Conservation (phyloP, 2,329 filamentous ascomycete genomes). For the Volutella citrinella region DNA sequence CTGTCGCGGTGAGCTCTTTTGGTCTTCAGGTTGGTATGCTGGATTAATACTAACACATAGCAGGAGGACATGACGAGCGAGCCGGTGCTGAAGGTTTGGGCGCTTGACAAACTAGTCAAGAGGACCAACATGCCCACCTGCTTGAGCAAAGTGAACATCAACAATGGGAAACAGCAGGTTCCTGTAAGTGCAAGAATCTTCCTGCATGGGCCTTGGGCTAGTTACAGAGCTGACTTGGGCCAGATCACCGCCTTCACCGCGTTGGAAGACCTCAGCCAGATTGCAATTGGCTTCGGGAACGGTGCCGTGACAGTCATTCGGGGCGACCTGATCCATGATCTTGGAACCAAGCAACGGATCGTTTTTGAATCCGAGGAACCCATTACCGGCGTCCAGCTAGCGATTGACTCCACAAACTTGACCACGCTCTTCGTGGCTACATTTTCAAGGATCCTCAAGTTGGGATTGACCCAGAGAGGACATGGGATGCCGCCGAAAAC, state of each 20-base stretch:
- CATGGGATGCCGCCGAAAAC: constrained; percentile 87
- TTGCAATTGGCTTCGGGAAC: constrained; percentile 94
- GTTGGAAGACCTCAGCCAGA: constrained; percentile 83
- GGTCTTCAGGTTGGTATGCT: background rate
- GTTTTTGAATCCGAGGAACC: constrained; percentile 97
- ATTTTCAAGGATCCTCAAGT: constrained; percentile 79
- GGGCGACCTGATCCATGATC: constrained; percentile 91
- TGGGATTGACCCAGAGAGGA: constrained; percentile 82
- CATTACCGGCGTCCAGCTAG: constrained; percentile 84
- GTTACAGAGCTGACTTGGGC: too few relatives aligned
- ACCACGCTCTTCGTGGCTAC: constrained; percentile 91
- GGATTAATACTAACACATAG: constrained; percentile 6
- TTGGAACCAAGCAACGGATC: constrained; percentile 88
- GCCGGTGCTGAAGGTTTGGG: constrained; percentile 95
- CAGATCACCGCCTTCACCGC: constrained; percentile 85
- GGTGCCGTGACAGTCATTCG: constrained; percentile 90
- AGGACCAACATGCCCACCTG: constrained; percentile 89
- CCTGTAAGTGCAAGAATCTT: too few relatives aligned
- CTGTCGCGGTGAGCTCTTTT: constrained; percentile 56
- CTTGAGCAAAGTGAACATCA: constrained; percentile 78
- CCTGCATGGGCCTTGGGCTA: too few relatives aligned
- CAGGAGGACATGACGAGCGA: constrained; percentile 84
- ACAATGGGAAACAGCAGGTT: constrained; percentile 89
- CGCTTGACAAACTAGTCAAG: constrained; percentile 87
- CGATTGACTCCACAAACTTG: constrained; percentile 52